Base-by-base conservation (phyloP, 2,329 filamentous ascomycete species). In the Ophiocordyceps unilateralis region DNA sequence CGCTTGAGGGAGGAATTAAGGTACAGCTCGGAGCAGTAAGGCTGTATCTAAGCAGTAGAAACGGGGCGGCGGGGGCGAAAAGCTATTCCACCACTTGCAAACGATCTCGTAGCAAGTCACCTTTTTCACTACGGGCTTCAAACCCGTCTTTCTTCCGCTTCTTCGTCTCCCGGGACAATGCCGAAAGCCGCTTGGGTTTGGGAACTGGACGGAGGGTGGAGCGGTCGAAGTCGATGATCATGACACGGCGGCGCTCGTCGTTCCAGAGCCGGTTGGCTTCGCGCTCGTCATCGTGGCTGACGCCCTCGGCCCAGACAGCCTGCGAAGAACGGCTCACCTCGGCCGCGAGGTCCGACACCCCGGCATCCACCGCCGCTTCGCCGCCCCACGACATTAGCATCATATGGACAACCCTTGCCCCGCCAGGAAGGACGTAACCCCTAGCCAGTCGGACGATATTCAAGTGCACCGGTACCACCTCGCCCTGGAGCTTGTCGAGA, bases 301-400 rank as follows among this genome's bases (percentile, higher is more conserved):
- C 45, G 24, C 49, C 48, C 43, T 46, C 42, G n/a, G 24, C 32
- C 37, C 39, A 41, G 26, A 54, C 38, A 12, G 28, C 43, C 41
- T 43, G 43, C 40, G 36, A 44, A 12, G 47, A 51, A 9, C 44
- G 46, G 40, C 34, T 36, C 30, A 42, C 41, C 40, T 49, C 41
- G 11, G 30, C 32, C 32, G 20, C 26, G 24, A 38, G 32, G 41
- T 38, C 41, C 12, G 30, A 20, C 41, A 20, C 5, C 22, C 23
- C 30, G 5, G 20, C 17, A 3, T 41, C 40, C 26, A 17, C 26
- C 2, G 17, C 40, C 28, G 15, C 17, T 15, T 42, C 41, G 30
- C 52, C 50, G 7, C 21, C 48, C 51, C 51, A 53, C 23, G 49
- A 50, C 50, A 54, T 51, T n/a, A 54, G 45, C 50, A 54, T 47